A percentile compares a stretch with the other conserved stretches of the same genome.
Evolutionary conservation across 2,329 filamentous ascomycete genomes (phyloP).

Genomic region (Diaporthe sp.): DNA sequence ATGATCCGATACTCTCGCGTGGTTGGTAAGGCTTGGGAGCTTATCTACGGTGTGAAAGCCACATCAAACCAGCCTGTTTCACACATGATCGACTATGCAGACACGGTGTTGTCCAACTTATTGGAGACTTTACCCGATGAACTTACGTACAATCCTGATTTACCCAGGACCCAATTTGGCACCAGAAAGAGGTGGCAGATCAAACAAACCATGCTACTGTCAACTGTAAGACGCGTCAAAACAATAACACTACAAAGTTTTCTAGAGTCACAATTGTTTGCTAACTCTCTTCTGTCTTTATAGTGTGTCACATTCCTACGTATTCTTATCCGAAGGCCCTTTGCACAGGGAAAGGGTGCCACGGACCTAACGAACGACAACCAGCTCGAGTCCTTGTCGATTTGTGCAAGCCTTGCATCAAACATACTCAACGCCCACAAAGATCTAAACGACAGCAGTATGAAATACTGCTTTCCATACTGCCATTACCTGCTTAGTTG

Average conservation of each 20-base stretch:
- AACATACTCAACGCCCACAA: slow-evolving; percentile 35
- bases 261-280: no score
- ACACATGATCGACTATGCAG: slow-evolving; percentile 35
- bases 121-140: slow-evolving; percentile 27
- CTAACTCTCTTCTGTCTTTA: background rate
- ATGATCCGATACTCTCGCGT: slow-evolving; percentile 32
- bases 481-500: slow-evolving; percentile 35
- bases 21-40: slow-evolving; percentile 33
- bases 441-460: slow-evolving; percentile 23
- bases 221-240: slow-evolving; percentile 25
- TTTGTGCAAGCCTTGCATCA: slow-evolving; percentile 33
- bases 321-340: slow-evolving; percentile 32
- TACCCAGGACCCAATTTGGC: slow-evolving; percentile 18
- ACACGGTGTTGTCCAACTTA: slow-evolving; percentile 25
- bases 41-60: slow-evolving; percentile 28
- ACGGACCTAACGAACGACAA: slow-evolving; percentile 10
- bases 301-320: slow-evolving; percentile 32
- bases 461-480: slow-evolving; percentile 38
- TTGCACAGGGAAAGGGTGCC: background rate
- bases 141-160: slow-evolving; percentile 20
- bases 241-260: background rate
- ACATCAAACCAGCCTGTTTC: background rate
- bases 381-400: slow-evolving; percentile 25
- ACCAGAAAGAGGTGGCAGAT: slow-evolving; percentile 32
- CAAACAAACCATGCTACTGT: slow-evolving; percentile 35